Conservation (phyloP, 139 green algal species). For the Coelastrella sp. region DNA sequence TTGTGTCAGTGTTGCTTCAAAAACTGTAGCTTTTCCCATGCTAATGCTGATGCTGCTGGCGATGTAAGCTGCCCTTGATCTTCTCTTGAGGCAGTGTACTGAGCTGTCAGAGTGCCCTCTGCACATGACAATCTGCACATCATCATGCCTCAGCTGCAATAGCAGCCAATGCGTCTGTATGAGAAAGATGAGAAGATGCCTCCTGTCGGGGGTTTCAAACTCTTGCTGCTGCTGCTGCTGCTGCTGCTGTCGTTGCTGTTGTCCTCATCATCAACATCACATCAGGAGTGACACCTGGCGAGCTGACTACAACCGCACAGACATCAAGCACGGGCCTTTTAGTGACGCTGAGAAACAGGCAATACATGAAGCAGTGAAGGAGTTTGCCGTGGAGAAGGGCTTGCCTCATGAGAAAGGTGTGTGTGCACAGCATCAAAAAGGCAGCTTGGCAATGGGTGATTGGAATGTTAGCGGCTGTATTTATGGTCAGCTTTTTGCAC, state of each 20-base stretch:
- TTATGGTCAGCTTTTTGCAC: too few relatives aligned
- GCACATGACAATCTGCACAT: neutral
- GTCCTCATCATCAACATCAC: neutral
- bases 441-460: too few relatives aligned
- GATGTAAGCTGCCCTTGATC: too few relatives aligned
- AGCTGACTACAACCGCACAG: conserved; percentile 53
- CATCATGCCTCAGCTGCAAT: neutral
- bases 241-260: neutral
- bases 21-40: neutral
- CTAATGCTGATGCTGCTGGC: neutral
- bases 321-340: conserved; percentile 75
- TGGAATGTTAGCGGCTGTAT: too few relatives aligned
- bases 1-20: neutral
- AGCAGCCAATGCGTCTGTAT: neutral
- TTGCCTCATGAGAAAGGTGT: neutral
- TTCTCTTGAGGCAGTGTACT: too few relatives aligned
- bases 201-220: neutral
- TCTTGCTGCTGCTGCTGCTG: neutral
- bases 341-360: conserved; percentile 62
- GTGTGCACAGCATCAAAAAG: neutral
- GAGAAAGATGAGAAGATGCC: neutral
- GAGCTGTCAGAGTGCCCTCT: too few relatives aligned
- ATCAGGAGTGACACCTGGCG: conserved; percentile 54
- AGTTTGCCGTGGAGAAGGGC: conserved; percentile 13
- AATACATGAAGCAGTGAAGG: conserved; percentile 52